Base-by-base conservation (phyloP, 306 rosid genomes). In the Biancaea sappan region DNA sequence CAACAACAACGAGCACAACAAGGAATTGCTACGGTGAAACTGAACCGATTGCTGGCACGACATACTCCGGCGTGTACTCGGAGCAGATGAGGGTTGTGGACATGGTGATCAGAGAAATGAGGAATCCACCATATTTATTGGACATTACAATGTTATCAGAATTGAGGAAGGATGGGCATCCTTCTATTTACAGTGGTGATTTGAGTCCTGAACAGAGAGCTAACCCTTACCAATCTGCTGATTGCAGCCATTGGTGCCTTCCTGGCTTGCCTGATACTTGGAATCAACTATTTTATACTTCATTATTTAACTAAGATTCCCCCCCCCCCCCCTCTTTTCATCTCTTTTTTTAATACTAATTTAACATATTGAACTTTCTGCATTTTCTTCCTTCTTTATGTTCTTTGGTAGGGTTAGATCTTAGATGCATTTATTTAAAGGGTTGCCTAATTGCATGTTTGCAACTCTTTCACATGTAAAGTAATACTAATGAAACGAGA, bases 201-300 rank as follows among this genome's bases (percentile, higher is more conserved):
- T 72, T 92, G 81, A 89, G 73, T 50, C 94, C 96, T 1, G 73
- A 77, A 48, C 90, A 92, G 74, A 82, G 84, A 76, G 81, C 92
- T 32, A 86, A 88, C 73, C 96, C 89, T 2, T 82, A 71, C 8
- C 79, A 60, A 12, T 84, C 88, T 1, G 92, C 94, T 37, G 97
- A 88, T 82, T 90, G 96, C 67, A 92, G 97, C 80, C 97, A 88
- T 75, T 92, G 96, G 97, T 90, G 97, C 75, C 92, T 92, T 72
- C 94, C 92, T 63, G 96, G 94, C 4, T 71, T 92, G 76, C 96
- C 96, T 66, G 96, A 92, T 82, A 88, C 96, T 62, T 92, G 94
- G 96, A 92, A 92, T 80, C 84, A 92, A 60, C 82, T 92, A 0
- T 82, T 92, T 59, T 85, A 85, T 28, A 78, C 96, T 75, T 77